Percentiles rank a stretch among this genome's conserved stretches.
phyloP scores from a whole-genome alignment of 192 early-diverging fungal species.

The Glomus cerebriforme region DNA sequence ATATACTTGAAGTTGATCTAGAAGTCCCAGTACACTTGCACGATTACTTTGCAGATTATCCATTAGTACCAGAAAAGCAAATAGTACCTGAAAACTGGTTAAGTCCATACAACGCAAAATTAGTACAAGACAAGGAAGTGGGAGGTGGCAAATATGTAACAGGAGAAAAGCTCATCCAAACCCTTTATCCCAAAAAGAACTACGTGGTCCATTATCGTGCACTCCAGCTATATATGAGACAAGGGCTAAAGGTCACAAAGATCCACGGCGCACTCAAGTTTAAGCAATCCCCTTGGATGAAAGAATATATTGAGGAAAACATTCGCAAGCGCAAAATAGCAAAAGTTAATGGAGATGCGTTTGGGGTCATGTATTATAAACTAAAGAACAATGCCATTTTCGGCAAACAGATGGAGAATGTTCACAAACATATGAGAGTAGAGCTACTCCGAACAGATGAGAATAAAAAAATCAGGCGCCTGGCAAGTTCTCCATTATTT shows the following conservation, averaged over 20 bases:
- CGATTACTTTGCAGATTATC: slow-evolving; percentile 17
- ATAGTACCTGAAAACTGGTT: slow-evolving; percentile 23
- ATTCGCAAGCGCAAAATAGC: slow-evolving; percentile 24
- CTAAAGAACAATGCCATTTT: no score
- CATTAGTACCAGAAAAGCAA: slow-evolving; percentile 11
- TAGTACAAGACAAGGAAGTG: slow-evolving; percentile 15
- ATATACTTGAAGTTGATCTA: slow-evolving; percentile 16
- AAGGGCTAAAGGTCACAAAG: slow-evolving; percentile 9
- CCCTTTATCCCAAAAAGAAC: slow-evolving; percentile 4
- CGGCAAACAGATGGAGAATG: no score
- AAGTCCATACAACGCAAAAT: slow-evolving; percentile 17
- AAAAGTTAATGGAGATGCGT: slow-evolving; percentile 12
- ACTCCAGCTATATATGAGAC: slow-evolving; percentile 12
- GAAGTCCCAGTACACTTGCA: slow-evolving; percentile 22
- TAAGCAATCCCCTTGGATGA: slow-evolving; percentile 18
- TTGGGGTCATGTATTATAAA: no score
- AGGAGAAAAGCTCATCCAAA: slow-evolving; percentile 18
- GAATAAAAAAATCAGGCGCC: slow-evolving; percentile 21
- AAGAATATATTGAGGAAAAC: slow-evolving; percentile 26
- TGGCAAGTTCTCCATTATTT: slow-evolving; percentile 14
- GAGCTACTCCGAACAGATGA: slow-evolving; percentile 2
- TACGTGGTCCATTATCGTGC: no score
- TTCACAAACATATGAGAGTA: no score
- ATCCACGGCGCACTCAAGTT: slow-evolving; percentile 18
- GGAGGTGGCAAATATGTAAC: slow-evolving; percentile 14